These are phyloP conservation scores for Eucalyptus lansdowneana DNA, from an alignment of 345 rosid species.

Conservation along the genomic window DNA sequence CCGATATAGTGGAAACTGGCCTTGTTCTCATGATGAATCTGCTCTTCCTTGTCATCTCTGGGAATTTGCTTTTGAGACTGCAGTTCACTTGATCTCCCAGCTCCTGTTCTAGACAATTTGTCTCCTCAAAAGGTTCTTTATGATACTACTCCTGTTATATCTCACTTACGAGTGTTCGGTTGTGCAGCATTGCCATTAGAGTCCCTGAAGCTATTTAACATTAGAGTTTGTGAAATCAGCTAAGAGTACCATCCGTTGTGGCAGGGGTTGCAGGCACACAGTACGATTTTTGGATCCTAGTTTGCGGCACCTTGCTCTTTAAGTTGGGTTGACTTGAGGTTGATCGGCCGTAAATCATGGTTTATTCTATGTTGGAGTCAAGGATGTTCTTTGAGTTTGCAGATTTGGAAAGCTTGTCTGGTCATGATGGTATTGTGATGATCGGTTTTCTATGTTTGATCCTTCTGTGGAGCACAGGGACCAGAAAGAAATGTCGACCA, in stretches of 20 bases:
- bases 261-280: background rate
- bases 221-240: background rate
- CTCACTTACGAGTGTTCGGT: background rate
- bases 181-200: background rate
- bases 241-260: background rate
- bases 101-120: background rate
- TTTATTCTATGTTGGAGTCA: background rate
- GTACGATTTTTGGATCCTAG: background rate
- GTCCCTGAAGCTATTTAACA: background rate
- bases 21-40: background rate
- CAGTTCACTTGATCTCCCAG: background rate
- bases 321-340: background rate
- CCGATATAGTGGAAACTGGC: background rate
- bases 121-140: background rate
- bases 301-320: background rate
- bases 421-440: background rate
- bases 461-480: background rate
- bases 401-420: background rate
- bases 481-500: background rate
- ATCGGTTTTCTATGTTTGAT: background rate
- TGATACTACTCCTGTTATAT: background rate
- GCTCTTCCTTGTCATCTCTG: background rate
- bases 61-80: background rate
- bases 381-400: background rate
- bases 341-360: background rate